phyloP scores from a whole-genome alignment of 306 rosid genomes.

The Fragaria vesca region DNA sequence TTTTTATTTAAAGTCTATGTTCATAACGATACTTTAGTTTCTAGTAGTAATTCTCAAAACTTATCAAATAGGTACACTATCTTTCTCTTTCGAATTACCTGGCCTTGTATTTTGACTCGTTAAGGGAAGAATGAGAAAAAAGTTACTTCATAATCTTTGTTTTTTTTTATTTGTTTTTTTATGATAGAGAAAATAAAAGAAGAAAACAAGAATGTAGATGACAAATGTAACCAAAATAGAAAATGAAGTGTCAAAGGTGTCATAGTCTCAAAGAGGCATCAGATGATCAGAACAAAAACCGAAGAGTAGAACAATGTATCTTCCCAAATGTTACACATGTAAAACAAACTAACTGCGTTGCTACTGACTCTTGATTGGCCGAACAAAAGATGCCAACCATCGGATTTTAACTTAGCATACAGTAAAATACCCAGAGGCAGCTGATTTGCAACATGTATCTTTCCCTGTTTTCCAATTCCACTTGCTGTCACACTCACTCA shows the following conservation, averaged over 20 bases:
- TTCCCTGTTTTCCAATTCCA: not conserved
- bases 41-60: too few relatives aligned
- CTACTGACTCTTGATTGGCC: not conserved
- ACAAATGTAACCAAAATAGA: not conserved
- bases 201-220: not conserved
- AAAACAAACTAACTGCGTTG: not conserved
- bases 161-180: too few relatives aligned
- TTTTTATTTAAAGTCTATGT: too few relatives aligned
- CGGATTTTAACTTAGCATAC: not conserved
- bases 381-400: not conserved
- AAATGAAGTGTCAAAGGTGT: not conserved
- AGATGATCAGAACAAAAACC: not conserved
- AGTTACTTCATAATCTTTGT: not conserved
- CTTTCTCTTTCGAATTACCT: too few relatives aligned
- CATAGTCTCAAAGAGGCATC: not conserved
- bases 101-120: not conserved
- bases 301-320: not conserved
- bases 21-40: too few relatives aligned
- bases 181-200: too few relatives aligned
- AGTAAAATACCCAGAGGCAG: not conserved
- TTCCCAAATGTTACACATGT: not conserved
- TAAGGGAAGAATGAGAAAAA: too few relatives aligned
- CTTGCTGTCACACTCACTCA: not conserved
- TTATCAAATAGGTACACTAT: not conserved
- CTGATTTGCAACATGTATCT: not conserved